Base-by-base conservation (phyloP, 2,329 filamentous ascomycete species). In the Cladophialophora chaetospira region DNA sequence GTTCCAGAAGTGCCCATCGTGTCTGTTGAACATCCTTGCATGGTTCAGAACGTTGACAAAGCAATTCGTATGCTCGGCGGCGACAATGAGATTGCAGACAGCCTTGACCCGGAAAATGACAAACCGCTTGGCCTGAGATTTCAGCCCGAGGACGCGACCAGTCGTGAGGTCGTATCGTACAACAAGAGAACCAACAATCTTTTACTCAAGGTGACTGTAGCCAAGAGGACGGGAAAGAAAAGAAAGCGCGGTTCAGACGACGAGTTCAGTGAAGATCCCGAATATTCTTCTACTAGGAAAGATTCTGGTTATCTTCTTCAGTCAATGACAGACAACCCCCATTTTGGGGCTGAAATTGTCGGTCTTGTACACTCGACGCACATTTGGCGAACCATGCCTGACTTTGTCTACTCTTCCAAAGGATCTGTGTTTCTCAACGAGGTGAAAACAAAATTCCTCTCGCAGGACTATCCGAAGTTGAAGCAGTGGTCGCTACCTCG, bases 191-290 rank as follows among this genome's bases (percentile, higher is more conserved):
- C 90, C 8, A 89, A 91, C 69, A 96, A 97, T 68, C 76, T 97
- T 17, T 80, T 97, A 17, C 79, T 99, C 51, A 92, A 91, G 70
- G 81, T 99, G 53, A 91, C 88, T 0, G 84, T 97, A 1, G 93
- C 94, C 0, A 94, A 87, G 71, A 80, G 90, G 54, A 97, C 91
- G 2, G 92, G 92, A 2, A 83, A 91, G 58, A 96, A 89, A 73
- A 83, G 92, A 57, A 96, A 92, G 75, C 81, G 87, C 65, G 91
- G 90, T n/a, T 85, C 84, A 4, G 71, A 86, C 53, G 87, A 79
- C 3, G 85, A 87, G 0, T 93, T 85, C 68, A 73, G 78, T 36
- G 78, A 78, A 3, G 73, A 77, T 48, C 31, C 72, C 4, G 67
- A 75, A 10, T 61, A 73, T 13, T 44, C 69, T 68, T 65, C 42